Conservation (phyloP, 768 basidiomycete species). For the Tulasnella sp. region DNA sequence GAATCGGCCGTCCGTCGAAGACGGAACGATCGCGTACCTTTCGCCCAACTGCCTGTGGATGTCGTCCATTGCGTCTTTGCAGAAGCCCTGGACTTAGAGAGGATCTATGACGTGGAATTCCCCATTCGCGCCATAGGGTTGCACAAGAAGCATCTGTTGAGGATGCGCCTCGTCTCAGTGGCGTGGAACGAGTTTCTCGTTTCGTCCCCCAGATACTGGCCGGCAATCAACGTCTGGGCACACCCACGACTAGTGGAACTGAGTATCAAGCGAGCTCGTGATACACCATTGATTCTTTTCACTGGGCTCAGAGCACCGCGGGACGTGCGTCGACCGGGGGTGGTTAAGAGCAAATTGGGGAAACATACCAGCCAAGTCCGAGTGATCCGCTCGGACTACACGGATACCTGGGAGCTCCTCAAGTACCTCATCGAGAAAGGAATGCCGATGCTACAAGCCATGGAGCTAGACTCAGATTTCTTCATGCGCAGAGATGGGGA, state of each 20-base stretch:
- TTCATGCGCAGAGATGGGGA: too few species aligned
- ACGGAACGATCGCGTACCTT: not conserved
- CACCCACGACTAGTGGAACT: not conserved
- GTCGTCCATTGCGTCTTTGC: not conserved
- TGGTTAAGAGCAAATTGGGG: too few species aligned
- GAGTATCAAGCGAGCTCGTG: not conserved
- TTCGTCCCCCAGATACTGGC: not conserved
- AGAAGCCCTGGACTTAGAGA: not conserved
- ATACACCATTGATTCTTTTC: not conserved
- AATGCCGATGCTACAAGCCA: too few species aligned
- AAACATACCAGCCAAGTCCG: too few species aligned
- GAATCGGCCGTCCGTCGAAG: not conserved
- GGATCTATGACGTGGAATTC: not conserved
- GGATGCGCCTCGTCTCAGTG: not conserved
- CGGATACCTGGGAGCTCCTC: too few species aligned
- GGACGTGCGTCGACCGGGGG: too few species aligned
- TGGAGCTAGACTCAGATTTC: too few species aligned
- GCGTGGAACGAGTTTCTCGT: not conserved
- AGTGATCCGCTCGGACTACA: too few species aligned
- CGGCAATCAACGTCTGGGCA: not conserved
- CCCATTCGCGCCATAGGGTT: not conserved
- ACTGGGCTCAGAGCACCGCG: too few species aligned
- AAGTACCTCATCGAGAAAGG: too few species aligned
- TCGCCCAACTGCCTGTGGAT: not conserved
- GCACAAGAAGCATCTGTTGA: not conserved